Evolutionary conservation across 805 yeast species (phyloP).

Genomic region (Debaryomyces maramus): DNA sequence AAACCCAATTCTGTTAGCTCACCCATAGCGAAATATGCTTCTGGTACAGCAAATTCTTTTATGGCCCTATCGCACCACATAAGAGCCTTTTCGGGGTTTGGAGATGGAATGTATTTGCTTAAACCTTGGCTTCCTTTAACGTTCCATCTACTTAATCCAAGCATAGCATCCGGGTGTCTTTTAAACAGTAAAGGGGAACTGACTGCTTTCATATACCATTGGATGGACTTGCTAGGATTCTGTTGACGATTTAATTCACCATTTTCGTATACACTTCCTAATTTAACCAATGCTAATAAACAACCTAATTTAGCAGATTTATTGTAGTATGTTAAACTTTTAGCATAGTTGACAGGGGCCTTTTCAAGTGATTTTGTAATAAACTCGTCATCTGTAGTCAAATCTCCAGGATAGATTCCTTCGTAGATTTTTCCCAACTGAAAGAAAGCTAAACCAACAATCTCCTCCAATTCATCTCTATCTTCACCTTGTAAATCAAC

Average conservation of each 20-base stretch:
- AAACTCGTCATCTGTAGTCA: conserved; percentile 36
- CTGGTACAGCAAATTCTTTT: conserved; percentile 37
- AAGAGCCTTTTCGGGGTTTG: conserved; percentile 37
- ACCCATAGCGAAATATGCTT: conserved; percentile 43
- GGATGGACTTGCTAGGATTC: conserved; percentile 43
- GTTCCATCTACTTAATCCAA: conserved; percentile 45
- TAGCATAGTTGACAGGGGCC: conserved; percentile 45
- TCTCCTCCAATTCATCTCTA: conserved; percentile 40
- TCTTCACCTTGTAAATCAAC: conserved; percentile 38
- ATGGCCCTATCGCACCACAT: conserved; percentile 47
- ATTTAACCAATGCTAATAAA: conserved; percentile 40
- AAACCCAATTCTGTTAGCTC: conserved; percentile 38
- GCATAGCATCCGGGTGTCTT: conserved; percentile 47
- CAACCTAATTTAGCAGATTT: conserved; percentile 42
- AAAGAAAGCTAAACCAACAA: conserved; percentile 41
- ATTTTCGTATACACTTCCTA: conserved; percentile 42
- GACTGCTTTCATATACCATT: conserved; percentile 45
- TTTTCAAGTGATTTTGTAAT: conserved; percentile 31
- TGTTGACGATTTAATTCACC: conserved; percentile 42
- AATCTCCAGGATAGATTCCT: conserved; percentile 46
- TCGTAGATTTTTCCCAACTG: conserved; percentile 45
- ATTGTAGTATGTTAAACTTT: conserved; percentile 42
- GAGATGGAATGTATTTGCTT: conserved; percentile 36
- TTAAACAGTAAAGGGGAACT: conserved; percentile 39
- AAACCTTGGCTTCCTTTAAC: conserved; percentile 34